phyloP scores from a whole-genome alignment of 129 eudicot species.

The Pittosporum tobira region DNA sequence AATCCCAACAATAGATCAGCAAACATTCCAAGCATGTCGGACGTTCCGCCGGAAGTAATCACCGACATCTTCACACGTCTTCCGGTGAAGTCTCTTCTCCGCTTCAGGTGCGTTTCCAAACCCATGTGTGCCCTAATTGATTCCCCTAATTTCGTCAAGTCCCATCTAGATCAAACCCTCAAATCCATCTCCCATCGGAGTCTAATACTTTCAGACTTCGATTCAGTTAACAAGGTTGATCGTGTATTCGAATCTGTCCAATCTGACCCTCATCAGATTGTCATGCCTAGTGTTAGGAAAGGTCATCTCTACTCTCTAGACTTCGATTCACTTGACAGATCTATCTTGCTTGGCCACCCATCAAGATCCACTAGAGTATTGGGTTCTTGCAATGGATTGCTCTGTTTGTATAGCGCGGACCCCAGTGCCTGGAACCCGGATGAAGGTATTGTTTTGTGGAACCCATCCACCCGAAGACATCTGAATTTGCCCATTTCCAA shows the following conservation, averaged over 20 bases:
- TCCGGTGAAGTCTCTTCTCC: neutral
- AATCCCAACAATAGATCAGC: too few relatives aligned
- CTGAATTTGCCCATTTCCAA: neutral
- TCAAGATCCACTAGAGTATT: neutral
- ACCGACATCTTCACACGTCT: neutral
- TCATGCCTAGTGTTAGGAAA: too few relatives aligned
- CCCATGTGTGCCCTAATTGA: neutral
- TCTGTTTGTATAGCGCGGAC: slow-evolving; percentile 9
- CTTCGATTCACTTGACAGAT: too few relatives aligned
- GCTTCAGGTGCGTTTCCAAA: neutral
- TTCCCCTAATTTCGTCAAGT: neutral
- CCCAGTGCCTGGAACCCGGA: too few relatives aligned
- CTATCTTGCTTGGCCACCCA: too few relatives aligned
- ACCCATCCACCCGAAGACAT: slow-evolving; percentile 4
- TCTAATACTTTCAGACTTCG: neutral
- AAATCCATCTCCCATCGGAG: neutral
- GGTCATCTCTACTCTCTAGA: too few relatives aligned
- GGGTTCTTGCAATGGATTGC: slow-evolving; percentile 18
- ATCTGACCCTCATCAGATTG: too few relatives aligned
- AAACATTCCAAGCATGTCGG: too few relatives aligned
- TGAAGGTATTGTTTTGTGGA: neutral
- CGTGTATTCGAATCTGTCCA: too few relatives aligned
- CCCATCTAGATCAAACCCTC: neutral
- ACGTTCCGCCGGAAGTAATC: neutral
- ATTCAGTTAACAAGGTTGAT: too few relatives aligned